Evolutionary conservation across 306 rosid species (phyloP).

Genomic region (Prunus armeniaca): DNA sequence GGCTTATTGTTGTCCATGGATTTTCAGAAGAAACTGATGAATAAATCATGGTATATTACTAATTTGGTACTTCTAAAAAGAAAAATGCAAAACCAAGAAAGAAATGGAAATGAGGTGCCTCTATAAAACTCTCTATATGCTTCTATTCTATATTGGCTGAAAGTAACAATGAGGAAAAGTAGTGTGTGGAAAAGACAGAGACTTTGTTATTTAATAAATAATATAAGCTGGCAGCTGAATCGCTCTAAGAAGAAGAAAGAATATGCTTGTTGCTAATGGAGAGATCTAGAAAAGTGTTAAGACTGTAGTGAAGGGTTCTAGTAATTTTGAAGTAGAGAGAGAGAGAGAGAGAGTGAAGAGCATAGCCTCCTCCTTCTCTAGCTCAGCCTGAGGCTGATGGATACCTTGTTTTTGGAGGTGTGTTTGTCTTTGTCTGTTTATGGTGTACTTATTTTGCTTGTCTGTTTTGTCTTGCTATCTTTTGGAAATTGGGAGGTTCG

Average conservation of each 20-base stretch:
- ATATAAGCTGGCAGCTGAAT: background rate
- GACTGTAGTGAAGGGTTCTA: constrained; percentile 2
- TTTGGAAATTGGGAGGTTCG: background rate
- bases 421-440: background rate
- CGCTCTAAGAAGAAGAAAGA: constrained; percentile 4
- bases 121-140: background rate
- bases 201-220: background rate
- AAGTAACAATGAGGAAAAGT: background rate
- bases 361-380: background rate
- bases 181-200: background rate
- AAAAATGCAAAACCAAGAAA: background rate
- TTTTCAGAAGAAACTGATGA: constrained; percentile 25
- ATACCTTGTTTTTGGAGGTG: background rate
- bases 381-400: background rate
- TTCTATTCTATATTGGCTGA: background rate
- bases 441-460: background rate
- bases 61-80: background rate
- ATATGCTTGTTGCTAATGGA: constrained; percentile 20
- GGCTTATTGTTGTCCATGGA: constrained; percentile 25
- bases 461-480: background rate
- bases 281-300: constrained; percentile 53
- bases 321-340: background rate
- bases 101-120: background rate
- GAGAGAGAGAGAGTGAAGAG: background rate
- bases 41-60: constrained; percentile 41